Conservation (phyloP, 768 basidiomycete species). For the Podaxis pistillaris region DNA sequence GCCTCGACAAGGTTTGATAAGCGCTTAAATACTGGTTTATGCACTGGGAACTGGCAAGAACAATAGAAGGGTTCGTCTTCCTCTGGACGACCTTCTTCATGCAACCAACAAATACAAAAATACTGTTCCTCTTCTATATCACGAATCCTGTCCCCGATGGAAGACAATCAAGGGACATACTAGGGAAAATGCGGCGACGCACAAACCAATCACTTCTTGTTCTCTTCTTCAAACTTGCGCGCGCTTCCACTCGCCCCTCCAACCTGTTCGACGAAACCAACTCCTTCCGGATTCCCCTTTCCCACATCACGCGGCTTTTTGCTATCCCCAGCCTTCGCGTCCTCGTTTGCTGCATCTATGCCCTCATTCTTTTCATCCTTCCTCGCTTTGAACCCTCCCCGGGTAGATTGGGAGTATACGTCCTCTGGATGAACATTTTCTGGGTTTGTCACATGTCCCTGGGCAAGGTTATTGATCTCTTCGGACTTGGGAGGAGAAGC, state of each 20-base stretch:
- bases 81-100: too few relatives aligned
- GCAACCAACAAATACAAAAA: too few relatives aligned
- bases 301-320: constrained; percentile 14
- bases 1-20: too few relatives aligned
- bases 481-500: neutral
- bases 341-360: constrained; percentile 20
- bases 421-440: constrained; percentile 20
- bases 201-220: constrained; percentile 7
- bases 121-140: too few relatives aligned
- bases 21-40: too few relatives aligned
- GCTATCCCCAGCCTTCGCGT: constrained; percentile 5
- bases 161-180: too few relatives aligned
- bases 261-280: constrained; percentile 26
- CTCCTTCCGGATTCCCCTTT: constrained; percentile 22
- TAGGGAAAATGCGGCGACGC: too few relatives aligned
- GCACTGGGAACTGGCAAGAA: too few relatives aligned
- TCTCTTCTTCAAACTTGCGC: constrained; percentile 18
- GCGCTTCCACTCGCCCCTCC: constrained; percentile 22
- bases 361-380: constrained; percentile 13
- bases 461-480: constrained; percentile 16
- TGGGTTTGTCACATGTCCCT: constrained; percentile 20
- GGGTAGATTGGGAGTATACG: constrained; percentile 18
- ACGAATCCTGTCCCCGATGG: too few relatives aligned
- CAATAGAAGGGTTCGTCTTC: too few relatives aligned
- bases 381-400: constrained; percentile 15